phyloP scores from a whole-genome alignment of 2,329 filamentous ascomycete genomes.

The Fusarium newnesense region DNA sequence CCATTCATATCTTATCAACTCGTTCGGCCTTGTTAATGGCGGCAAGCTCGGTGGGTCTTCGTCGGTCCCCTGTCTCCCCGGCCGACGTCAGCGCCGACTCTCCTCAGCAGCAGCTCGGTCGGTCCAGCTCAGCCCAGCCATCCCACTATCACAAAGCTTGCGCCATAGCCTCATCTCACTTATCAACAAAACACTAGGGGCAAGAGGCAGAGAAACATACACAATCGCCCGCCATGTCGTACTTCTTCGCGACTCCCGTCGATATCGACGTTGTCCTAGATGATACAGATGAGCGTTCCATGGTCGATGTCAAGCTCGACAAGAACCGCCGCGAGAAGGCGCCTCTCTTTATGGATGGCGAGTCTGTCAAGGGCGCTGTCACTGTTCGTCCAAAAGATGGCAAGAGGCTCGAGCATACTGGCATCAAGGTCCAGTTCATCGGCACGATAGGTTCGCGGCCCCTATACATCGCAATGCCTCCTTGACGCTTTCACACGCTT shows the following conservation, averaged over 20 bases:
- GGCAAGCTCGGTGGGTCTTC: conserved; percentile 42
- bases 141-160: conserved; percentile 28
- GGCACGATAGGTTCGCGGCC: conserved; percentile 84
- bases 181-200: neutral
- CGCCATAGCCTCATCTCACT: conserved; percentile 29
- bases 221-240: conserved; percentile 76
- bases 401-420: conserved; percentile 96
- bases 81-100: conserved; percentile 48
- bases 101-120: conserved; percentile 23
- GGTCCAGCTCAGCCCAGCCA: conserved; percentile 28
- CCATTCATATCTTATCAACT: neutral
- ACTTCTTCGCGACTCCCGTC: conserved; percentile 97
- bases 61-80: conserved; percentile 39
- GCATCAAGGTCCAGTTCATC: conserved; percentile 99
- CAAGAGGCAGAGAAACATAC: neutral
- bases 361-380: conserved; percentile 96
- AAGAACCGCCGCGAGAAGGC: conserved; percentile 98
- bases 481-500: conserved; percentile 21
- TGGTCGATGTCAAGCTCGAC: conserved; percentile 97
- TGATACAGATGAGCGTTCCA: conserved; percentile 91
- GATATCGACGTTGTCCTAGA: conserved; percentile 99
- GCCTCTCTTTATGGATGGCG: conserved; percentile 96
- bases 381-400: conserved; percentile 97
- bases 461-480: conserved; percentile 9
- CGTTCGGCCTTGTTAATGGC: neutral